A percentile compares a stretch with the other conserved stretches of the same genome.
Evolutionary conservation across 352 stramenopile species (phyloP).

Genomic region (Plasmopara halstedii): DNA sequence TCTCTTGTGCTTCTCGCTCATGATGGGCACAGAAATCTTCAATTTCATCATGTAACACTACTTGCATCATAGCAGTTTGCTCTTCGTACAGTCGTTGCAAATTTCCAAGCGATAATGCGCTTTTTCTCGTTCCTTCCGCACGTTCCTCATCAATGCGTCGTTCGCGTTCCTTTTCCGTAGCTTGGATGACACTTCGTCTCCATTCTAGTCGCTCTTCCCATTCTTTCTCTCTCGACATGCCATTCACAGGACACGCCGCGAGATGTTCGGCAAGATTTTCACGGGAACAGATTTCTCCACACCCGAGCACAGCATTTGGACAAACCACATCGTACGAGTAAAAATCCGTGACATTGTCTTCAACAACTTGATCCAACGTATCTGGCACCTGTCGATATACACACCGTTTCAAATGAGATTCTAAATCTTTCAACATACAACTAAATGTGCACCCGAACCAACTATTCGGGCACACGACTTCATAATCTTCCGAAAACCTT

Average conservation of each 20-base stretch:
- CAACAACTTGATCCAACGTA: slow-evolving; percentile 51
- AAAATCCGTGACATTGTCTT: slow-evolving; percentile 54
- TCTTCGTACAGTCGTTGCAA: slow-evolving; percentile 76
- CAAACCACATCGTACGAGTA: slow-evolving; percentile 81
- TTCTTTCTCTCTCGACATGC: slow-evolving; percentile 70
- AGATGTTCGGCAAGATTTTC: slow-evolving; percentile 65
- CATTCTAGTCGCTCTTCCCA: slow-evolving; percentile 67
- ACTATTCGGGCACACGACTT: slow-evolving; percentile 79
- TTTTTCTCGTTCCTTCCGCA: slow-evolving; percentile 18
- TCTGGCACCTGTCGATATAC: slow-evolving; percentile 74
- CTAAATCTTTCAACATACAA: slow-evolving; percentile 77
- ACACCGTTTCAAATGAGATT: slow-evolving; percentile 57
- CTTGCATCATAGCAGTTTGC: slow-evolving; percentile 68
- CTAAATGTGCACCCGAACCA: slow-evolving; percentile 84
- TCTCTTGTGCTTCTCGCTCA: slow-evolving; percentile 25
- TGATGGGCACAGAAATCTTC: slow-evolving; percentile 47
- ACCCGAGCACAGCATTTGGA: slow-evolving; percentile 73
- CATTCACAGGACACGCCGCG: slow-evolving; percentile 51
- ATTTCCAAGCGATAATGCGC: slow-evolving; percentile 47
- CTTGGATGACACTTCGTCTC: slow-evolving; percentile 52
- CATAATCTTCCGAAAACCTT: slow-evolving; percentile 68
- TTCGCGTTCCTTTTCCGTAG: slow-evolving; percentile 66
- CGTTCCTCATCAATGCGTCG: slow-evolving; percentile 57
- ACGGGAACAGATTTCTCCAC: slow-evolving; percentile 68
- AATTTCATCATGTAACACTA: slow-evolving; percentile 75